Base-by-base conservation (phyloP, 2,329 filamentous ascomycete species). In the Colletotrichum eleusines region DNA sequence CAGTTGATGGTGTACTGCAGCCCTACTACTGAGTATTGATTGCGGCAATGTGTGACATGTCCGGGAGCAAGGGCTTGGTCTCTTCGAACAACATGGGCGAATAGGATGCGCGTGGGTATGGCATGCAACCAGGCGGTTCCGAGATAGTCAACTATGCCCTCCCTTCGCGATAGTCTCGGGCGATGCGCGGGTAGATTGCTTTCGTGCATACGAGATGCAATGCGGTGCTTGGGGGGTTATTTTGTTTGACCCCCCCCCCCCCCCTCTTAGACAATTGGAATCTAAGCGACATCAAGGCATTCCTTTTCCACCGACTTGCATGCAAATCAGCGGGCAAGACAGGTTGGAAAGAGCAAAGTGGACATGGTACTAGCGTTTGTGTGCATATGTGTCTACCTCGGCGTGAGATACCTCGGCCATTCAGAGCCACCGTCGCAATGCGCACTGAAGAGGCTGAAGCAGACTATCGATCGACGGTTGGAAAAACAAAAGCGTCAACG, bases 1-100 rank as follows among this genome's bases (percentile, higher is more conserved):
- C 28, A 40, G 58, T 71, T 67, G 64, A 71, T 58, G 68, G 68
- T 71, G 64, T 63, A 60, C 50, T 70, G 69, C 69, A 72, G 69
- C 69, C 69, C 60, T 72, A 71, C 46, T 72, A 63, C 64, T 51
- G 68, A 63, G 51, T 26, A 51, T 63, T 64, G 57, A 68, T 58
- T 35, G 63, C 54, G 58, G 59, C 58, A 48, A 23, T 28, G 58
- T 58, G 44, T 68, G 51, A 66, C 46, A 59, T 58, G 46, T 23
- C 28, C 46, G 20, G 51, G 42, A 61, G 59, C 59, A 63, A 66
- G 69, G 44, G 57, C 54, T 50, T 57, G 50, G 53, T 46, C 23
- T 35, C 20, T 40, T 33, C 66, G 69, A 48, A 65, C 60, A n/a
- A 31, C 23, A 18, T 40, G 44, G 50, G 33, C 69, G 66, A 72